A percentile compares a stretch with the other conserved stretches of the same genome.
These are phyloP conservation scores for Leucocoprinus sp. DNA, from an alignment of 768 basidiomycete genomes.

Conservation along the genomic window DNA sequence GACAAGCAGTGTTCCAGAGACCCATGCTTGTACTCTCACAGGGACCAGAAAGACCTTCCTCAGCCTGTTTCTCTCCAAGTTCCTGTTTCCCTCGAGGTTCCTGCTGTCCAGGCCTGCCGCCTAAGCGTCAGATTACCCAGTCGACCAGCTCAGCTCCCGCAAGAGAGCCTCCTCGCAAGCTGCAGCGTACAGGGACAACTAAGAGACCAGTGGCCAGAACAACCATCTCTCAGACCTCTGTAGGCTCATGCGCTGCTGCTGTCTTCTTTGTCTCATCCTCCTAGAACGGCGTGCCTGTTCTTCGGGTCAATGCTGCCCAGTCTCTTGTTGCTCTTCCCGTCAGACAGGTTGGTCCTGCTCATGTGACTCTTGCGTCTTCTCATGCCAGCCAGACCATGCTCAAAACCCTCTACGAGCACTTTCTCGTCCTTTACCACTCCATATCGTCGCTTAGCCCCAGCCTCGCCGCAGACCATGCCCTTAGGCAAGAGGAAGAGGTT, in stretches of 20 bases:
- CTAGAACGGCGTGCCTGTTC: slow-evolving; percentile 55
- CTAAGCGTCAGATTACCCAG: slow-evolving; percentile 38
- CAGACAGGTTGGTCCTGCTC: slow-evolving; percentile 46
- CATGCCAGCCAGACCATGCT: slow-evolving; percentile 47
- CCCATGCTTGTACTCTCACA: slow-evolving; percentile 64
- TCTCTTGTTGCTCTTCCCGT: slow-evolving; percentile 69
- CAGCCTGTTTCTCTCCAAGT: slow-evolving; percentile 30
- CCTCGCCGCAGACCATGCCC: slow-evolving; percentile 70
- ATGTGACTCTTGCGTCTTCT: neutral
- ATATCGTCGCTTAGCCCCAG: slow-evolving; percentile 46
- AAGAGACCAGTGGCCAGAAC: slow-evolving; percentile 37
- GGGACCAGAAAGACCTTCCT: slow-evolving; percentile 23
- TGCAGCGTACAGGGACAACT: slow-evolving; percentile 44
- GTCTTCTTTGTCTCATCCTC: neutral
- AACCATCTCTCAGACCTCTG: slow-evolving; percentile 28
- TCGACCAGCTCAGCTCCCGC: slow-evolving; percentile 16
- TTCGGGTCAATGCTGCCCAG: slow-evolving; percentile 56
- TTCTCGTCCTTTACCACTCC: slow-evolving; percentile 53
- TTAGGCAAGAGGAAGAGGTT: slow-evolving; percentile 74
- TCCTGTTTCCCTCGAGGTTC: slow-evolving; percentile 26
- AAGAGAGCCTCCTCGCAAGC: slow-evolving; percentile 54
- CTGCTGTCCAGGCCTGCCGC: neutral
- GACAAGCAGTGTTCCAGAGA: slow-evolving; percentile 39
- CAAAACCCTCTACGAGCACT: slow-evolving; percentile 67
- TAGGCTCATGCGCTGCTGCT: slow-evolving; percentile 14